These are phyloP conservation scores for Ophiocordyceps camponoti-leonardi DNA, from an alignment of 2,329 filamentous ascomycete species.

Conservation along the genomic window DNA sequence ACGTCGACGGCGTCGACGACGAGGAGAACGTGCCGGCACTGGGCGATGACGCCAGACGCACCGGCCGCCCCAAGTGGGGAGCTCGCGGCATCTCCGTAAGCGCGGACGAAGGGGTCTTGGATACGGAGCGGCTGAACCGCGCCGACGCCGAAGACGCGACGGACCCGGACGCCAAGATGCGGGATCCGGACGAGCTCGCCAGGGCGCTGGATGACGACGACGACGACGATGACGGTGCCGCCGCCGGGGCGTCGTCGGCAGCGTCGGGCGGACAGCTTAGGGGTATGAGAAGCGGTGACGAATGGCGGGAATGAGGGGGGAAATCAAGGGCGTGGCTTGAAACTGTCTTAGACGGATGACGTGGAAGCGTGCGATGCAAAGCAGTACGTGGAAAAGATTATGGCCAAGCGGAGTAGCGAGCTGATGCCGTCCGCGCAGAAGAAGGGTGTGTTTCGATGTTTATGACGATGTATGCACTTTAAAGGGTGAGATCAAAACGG, in stretches of 20 bases:
- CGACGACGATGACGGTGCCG: conserved; percentile 27
- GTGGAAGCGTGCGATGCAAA: neutral
- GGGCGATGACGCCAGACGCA: conserved; percentile 14
- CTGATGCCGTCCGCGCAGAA: neutral
- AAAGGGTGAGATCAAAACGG: neutral
- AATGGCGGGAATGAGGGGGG: conserved; percentile 24
- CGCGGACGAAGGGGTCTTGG: conserved; percentile 43
- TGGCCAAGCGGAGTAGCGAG: neutral
- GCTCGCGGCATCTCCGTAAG: conserved; percentile 48
- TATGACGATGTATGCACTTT: neutral
- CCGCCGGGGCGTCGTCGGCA: conserved; percentile 4
- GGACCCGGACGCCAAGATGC: conserved; percentile 49
- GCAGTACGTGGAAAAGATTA: neutral
- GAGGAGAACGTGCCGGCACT: conserved; percentile 40
- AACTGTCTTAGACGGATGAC: neutral
- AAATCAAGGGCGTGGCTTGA: neutral
- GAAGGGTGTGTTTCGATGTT: no score
- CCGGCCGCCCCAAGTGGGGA: conserved; percentile 39
- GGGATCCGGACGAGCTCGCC: conserved; percentile 48
- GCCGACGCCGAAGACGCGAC: conserved; percentile 26
- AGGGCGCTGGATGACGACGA: conserved; percentile 40
- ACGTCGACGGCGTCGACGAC: conserved; percentile 30
- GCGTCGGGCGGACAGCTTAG: conserved; percentile 14
- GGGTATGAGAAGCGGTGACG: conserved; percentile 27
- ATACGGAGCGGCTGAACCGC: conserved; percentile 28